phyloP scores from a whole-genome alignment of 73 alveolate genomes.

The Paramecium biaurelia region DNA sequence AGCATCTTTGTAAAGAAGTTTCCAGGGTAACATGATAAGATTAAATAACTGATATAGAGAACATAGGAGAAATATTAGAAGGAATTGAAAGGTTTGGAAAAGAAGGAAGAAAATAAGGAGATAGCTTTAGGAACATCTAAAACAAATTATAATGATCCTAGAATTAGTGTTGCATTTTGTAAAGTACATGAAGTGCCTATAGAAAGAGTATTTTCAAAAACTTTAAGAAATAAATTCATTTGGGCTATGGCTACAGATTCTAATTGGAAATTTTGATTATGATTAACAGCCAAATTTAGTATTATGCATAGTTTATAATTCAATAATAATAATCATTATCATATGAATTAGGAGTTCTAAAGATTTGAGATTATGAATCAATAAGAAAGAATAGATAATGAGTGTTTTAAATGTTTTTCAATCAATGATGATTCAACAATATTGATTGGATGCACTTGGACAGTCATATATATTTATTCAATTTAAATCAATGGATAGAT shows the following conservation, averaged over 20 bases:
- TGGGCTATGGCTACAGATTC: constrained; percentile 68
- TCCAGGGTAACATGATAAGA: constrained; percentile 78
- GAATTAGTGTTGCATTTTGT: constrained; percentile 92
- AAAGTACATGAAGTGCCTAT: constrained; percentile 95
- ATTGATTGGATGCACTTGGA: background rate
- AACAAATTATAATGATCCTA: constrained; percentile 99
- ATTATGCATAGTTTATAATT: background rate
- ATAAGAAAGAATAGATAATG: background rate
- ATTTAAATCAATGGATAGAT: background rate
- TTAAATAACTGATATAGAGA: constrained; percentile 66
- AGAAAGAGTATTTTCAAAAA: constrained; percentile 95
- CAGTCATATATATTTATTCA: background rate
- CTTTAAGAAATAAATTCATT: constrained; percentile 75
- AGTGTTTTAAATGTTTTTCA: background rate
- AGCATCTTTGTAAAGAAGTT: constrained; percentile 71
- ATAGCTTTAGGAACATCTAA: constrained; percentile 97
- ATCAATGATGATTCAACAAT: background rate
- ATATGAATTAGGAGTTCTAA: background rate
- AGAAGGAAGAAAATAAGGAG: constrained; percentile 88
- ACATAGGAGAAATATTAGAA: constrained; percentile 66
- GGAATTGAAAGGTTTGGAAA: constrained; percentile 58
- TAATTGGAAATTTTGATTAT: constrained; percentile 59
- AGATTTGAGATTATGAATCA: background rate
- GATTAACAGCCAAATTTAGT: background rate
- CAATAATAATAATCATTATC: background rate